Conservation (phyloP, 306 rosid genomes). For the Malus sieversii region DNA sequence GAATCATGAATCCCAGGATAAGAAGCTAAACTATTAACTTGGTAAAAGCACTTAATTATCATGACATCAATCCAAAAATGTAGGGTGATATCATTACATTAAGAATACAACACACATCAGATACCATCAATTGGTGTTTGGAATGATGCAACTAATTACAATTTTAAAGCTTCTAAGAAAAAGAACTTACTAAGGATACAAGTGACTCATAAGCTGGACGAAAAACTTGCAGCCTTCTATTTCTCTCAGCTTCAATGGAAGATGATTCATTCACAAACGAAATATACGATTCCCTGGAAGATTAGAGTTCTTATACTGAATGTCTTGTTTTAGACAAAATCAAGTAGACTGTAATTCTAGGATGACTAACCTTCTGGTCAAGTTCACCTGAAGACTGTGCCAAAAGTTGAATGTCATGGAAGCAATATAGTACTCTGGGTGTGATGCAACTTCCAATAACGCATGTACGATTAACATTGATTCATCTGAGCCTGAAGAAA, state of each 20-base stretch:
- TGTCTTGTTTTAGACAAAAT: conserved; percentile 18
- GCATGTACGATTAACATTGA: conserved; percentile 88
- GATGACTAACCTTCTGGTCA: conserved; percentile 63
- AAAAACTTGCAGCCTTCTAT: conserved; percentile 74
- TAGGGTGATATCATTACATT: conserved; percentile 2
- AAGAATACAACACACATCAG: background rate
- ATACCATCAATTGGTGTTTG: background rate
- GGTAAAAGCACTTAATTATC: background rate
- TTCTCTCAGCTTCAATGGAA: conserved; percentile 81
- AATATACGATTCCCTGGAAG: conserved; percentile 64
- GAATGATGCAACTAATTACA: background rate
- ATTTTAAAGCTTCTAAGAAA: background rate
- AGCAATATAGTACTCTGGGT: conserved; percentile 89
- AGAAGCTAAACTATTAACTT: background rate
- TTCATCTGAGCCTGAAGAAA: conserved; percentile 74
- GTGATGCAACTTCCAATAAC: conserved; percentile 94
- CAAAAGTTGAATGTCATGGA: conserved; percentile 96
- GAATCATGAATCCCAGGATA: background rate
- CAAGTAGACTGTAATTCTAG: conserved; percentile 5
- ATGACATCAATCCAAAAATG: background rate
- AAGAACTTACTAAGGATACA: conserved; percentile 77
- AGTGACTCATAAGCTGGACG: conserved; percentile 92
- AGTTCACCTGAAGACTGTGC: conserved; percentile 92
- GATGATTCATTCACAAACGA: conserved; percentile 58
- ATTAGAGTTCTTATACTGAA: conserved; percentile 21